phyloP scores from a whole-genome alignment of 306 rosid species.

The Quercus aquifolioides region DNA sequence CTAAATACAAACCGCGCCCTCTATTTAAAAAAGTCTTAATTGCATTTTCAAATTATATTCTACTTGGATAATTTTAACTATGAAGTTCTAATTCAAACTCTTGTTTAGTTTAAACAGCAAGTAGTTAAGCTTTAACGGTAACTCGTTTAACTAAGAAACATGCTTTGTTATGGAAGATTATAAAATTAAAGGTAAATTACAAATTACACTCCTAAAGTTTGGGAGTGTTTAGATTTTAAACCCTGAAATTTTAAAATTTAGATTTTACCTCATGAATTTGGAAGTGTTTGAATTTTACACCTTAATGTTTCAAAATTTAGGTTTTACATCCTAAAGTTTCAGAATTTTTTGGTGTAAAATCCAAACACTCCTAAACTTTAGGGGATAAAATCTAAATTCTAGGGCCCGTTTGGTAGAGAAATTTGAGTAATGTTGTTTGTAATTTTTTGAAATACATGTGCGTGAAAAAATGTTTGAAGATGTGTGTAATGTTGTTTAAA shows the following conservation, averaged over 20 bases:
- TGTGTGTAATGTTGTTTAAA: too few species aligned
- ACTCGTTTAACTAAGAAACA: neutral
- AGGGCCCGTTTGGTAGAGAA: too few species aligned
- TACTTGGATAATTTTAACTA: neutral
- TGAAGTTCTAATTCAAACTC: neutral
- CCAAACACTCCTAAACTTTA: accelerated
- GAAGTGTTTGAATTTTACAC: too few species aligned
- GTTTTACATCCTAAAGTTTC: too few species aligned
- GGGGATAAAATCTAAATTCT: accelerated
- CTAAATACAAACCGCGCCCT: neutral
- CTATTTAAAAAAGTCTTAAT: neutral
- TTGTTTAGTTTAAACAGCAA: neutral
- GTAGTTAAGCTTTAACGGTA: neutral
- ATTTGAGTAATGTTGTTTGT: too few species aligned
- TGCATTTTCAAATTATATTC: neutral
- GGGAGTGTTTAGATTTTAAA: too few species aligned
- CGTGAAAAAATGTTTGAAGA: too few species aligned
- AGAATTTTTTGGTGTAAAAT: accelerated
- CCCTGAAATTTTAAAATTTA: too few species aligned
- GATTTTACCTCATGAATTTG: too few species aligned
- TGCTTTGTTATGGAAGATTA: neutral
- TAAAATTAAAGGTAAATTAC: neutral
- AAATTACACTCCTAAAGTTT: too few species aligned
- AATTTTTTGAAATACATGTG: too few species aligned
- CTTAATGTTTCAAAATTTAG: too few species aligned